Evolutionary conservation across 805 yeast genomes (phyloP), one percentile per base, ranked within the genome.

Genomic region (Lipomyces spencermartinsiae): DNA sequence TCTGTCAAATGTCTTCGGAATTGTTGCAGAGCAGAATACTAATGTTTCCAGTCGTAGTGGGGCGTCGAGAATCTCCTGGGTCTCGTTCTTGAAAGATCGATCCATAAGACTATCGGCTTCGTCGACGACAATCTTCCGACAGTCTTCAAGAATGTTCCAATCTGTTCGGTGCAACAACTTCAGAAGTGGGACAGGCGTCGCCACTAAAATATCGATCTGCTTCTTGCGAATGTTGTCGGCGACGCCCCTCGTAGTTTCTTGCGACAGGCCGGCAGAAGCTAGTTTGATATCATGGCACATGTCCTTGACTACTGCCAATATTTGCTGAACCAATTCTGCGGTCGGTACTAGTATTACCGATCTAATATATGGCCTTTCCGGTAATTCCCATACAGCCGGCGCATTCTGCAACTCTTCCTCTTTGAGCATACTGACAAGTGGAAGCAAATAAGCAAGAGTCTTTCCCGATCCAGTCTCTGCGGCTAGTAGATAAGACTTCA

Each of bases 391-490:
- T 2, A 76, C 75, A 4, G 80, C 82, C 0, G 78, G 72, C 9
- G 71, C 75, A 12, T 62, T 63, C 62, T 77, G 81, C 1, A 77
- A 67, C 65, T 89, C 88, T 61, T 85, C 86, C 66, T 88, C 87
- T 68, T 87, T 85, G 70, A 93, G 78, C 70, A 85, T 86, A 59
- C 92, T 89, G 51, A 93, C 71, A 46, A 94, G 70, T 0, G 97
- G 93, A 0, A 90, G 87, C 68, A 95, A 76, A 75, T 93, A 94
- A 0, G 98, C 93, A 88, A 97, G 87, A 0, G 99, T 94, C 76
- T 94, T 94, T 8, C 99, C 99, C 0, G 97, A 90, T 0, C 99
- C 99, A 0, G 99, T 94, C 77, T 95, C 98, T 2, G 98, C 97
- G 0, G 98, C 98, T 64, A 94, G 78, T 1, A 95, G 86, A 81